These are phyloP conservation scores for Sinapis alba DNA, from an alignment of 441 rosid species.

Conservation along the genomic window DNA sequence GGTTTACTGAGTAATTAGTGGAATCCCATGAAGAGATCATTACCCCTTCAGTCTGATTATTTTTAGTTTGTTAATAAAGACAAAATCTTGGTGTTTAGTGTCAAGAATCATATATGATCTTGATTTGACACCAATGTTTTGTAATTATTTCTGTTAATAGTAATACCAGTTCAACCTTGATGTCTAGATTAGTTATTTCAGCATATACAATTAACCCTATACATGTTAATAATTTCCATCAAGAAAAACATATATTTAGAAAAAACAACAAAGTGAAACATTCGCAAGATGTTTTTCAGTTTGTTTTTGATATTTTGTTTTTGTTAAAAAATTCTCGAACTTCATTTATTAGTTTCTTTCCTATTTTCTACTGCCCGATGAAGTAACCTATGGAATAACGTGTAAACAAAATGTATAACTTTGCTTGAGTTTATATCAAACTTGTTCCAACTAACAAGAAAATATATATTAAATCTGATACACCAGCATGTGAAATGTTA, in stretches of 20 bases:
- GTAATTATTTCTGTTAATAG: slow-evolving; percentile 6
- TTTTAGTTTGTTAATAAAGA: slow-evolving; percentile 15
- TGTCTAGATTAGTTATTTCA: slow-evolving; percentile 3
- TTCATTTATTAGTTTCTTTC: background rate
- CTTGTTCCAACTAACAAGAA: background rate
- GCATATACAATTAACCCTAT: background rate
- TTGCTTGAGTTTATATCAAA: background rate
- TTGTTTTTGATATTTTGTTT: slow-evolving; percentile 3
- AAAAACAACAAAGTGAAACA: background rate
- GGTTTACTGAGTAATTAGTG: slow-evolving; percentile 15
- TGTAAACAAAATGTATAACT: slow-evolving; percentile 3
- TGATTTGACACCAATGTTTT: slow-evolving; percentile 28
- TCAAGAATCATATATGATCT: slow-evolving; percentile 17
- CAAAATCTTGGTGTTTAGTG: slow-evolving; percentile 31
- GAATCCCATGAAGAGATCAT: slow-evolving; percentile 26
- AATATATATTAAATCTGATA: background rate
- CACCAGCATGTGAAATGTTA: slow-evolving; percentile 22
- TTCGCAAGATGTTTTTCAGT: background rate
- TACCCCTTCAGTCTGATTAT: slow-evolving; percentile 1
- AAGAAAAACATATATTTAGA: background rate
- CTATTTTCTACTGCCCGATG: background rate
- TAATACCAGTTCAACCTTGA: slow-evolving; percentile 23
- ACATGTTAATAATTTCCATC: background rate
- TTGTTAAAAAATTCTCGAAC: background rate
- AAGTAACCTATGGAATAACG: background rate